Evolutionary conservation across 495 filamentous ascomycete species (phyloP).

Genomic region (Penicillium diatomitis): DNA sequence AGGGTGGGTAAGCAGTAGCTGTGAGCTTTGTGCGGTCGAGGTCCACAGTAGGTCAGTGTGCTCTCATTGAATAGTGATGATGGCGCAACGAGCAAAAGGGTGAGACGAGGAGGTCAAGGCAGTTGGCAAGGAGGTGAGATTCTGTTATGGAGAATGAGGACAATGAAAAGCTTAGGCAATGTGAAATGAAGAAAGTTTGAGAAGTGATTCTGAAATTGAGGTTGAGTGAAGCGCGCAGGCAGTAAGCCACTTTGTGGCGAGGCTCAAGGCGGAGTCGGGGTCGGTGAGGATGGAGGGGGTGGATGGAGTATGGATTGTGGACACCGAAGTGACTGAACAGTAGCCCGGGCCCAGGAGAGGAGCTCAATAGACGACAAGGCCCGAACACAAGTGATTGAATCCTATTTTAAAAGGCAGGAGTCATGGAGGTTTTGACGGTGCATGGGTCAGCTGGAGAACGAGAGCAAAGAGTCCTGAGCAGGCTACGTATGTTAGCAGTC

Average conservation of each 20-base stretch:
- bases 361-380: too few relatives aligned
- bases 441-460: too few relatives aligned
- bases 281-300: conserved; percentile 13
- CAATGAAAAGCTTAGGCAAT: not conserved
- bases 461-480: too few relatives aligned
- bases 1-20: too few relatives aligned
- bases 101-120: not conserved
- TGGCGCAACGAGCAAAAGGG: not conserved
- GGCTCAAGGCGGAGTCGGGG: conserved; percentile 21
- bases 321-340: too few relatives aligned
- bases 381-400: too few relatives aligned
- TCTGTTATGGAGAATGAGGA: not conserved
- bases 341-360: too few relatives aligned
- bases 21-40: conserved; percentile 16
- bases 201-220: conserved; percentile 4
- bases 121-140: not conserved
- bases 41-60: conserved; percentile 17
- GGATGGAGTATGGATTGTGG: too few relatives aligned
- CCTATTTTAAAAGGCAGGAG: too few relatives aligned
- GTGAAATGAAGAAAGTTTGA: not conserved
- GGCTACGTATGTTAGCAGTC: too few relatives aligned
- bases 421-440: too few relatives aligned
- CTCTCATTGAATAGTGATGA: conserved; percentile 25
- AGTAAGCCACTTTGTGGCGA: conserved; percentile 29
- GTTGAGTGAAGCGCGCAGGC: conserved; percentile 17